phyloP scores from a whole-genome alignment of 768 basidiomycete genomes.

The Solioccasus polychromus region DNA sequence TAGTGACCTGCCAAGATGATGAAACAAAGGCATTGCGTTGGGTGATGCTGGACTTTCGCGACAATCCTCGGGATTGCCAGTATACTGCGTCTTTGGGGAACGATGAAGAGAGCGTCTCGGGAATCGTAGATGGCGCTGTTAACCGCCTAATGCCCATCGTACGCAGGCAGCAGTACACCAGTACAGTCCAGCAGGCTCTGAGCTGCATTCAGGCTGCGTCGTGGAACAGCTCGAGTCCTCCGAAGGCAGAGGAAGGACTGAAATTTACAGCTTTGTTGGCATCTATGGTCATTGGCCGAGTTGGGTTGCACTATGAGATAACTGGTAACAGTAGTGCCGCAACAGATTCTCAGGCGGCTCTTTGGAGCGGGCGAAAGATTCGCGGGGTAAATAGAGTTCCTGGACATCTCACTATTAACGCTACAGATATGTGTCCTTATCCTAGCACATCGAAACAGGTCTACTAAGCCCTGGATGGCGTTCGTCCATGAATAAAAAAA shows the following conservation, averaged over 20 bases:
- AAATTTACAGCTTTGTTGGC: slow-evolving; percentile 49
- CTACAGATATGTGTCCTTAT: background rate
- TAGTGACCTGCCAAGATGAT: slow-evolving; percentile 31
- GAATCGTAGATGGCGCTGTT: slow-evolving; percentile 17
- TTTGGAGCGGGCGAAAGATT: slow-evolving; percentile 35
- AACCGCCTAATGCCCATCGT: slow-evolving; percentile 16
- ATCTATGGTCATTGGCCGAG: slow-evolving; percentile 38
- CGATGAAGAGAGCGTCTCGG: slow-evolving; percentile 15
- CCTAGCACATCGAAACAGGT: slow-evolving; percentile 11
- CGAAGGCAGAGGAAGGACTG: slow-evolving; percentile 49
- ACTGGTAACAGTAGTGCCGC: slow-evolving; percentile 17
- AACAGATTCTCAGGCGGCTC: slow-evolving; percentile 35
- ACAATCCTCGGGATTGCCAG: slow-evolving; percentile 28
- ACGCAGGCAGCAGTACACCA: slow-evolving; percentile 5
- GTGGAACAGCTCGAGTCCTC: slow-evolving; percentile 1
- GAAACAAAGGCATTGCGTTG: slow-evolving; percentile 12
- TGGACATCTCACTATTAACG: background rate
- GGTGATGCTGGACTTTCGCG: slow-evolving; percentile 39
- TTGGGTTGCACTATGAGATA: slow-evolving; percentile 27
- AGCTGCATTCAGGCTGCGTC: slow-evolving; percentile 14
- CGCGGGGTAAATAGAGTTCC: slow-evolving; percentile 1
- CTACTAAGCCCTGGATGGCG: slow-evolving; percentile 4
- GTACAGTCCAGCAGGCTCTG: slow-evolving; percentile 8
- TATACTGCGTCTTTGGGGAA: slow-evolving; percentile 12
- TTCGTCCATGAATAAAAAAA: too few relatives aligned